phyloP scores from a whole-genome alignment of 1,139 yeast species.

The Blastobotrys serpentis region DNA sequence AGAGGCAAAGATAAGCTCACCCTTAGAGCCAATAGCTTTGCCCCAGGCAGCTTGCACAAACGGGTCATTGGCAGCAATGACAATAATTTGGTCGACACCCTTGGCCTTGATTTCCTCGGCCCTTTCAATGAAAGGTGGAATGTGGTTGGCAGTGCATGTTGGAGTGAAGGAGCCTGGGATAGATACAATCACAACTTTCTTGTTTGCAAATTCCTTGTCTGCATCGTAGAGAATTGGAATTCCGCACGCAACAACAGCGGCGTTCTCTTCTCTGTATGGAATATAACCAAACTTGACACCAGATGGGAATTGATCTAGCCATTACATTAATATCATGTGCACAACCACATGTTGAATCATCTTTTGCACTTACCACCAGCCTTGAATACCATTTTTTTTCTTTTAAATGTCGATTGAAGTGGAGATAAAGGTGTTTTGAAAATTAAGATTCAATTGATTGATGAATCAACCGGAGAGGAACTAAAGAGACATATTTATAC shows the following conservation, averaged over 20 bases:
- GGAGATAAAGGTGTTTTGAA: too few relatives aligned
- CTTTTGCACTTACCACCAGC: conserved; percentile 22
- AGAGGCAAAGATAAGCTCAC: conserved; percentile 59
- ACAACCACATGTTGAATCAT: too few relatives aligned
- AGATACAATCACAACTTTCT: conserved; percentile 63
- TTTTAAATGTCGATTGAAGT: background rate
- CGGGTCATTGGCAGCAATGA: conserved; percentile 74
- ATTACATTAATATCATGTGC: background rate
- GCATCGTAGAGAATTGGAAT: conserved; percentile 51
- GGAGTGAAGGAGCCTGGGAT: conserved; percentile 94
- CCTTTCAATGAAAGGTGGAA: conserved; percentile 65
- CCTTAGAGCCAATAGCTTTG: conserved; percentile 55
- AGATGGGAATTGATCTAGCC: conserved; percentile 44
- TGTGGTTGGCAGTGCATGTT: conserved; percentile 73
- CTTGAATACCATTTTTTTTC: conserved; percentile 17
- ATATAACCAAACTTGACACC: conserved; percentile 52
- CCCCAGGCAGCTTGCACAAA: conserved; percentile 78
- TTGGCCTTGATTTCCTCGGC: conserved; percentile 55
- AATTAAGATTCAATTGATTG: too few relatives aligned
- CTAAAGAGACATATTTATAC: too few relatives aligned
- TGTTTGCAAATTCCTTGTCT: conserved; percentile 46
- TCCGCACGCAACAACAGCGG: conserved; percentile 48
- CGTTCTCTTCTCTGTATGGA: conserved; percentile 47
- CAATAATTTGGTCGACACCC: conserved; percentile 67
- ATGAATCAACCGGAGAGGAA: too few relatives aligned